Conservation (phyloP, 2,329 filamentous ascomycete species). For the Talaromyces sp. region DNA sequence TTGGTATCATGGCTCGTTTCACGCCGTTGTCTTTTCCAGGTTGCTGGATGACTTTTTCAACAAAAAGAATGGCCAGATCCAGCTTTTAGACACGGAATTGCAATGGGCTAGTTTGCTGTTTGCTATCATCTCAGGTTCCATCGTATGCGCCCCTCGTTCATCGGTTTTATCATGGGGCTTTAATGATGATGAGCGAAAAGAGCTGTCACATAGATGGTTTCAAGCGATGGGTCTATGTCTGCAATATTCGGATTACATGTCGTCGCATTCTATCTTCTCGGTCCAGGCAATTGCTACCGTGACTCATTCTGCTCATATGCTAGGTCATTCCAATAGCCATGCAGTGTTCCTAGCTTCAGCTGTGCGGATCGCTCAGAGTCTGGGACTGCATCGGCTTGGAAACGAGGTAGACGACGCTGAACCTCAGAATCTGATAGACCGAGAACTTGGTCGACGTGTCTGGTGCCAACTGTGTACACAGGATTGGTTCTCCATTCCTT, state of each 20-base stretch:
- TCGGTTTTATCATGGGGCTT: constrained; percentile 14
- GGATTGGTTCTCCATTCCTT: constrained; percentile 43
- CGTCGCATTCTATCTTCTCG: constrained; percentile 17
- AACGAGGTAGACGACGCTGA: background rate
- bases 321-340: constrained; percentile 12
- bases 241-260: constrained; percentile 16
- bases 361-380: constrained; percentile 10
- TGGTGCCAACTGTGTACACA: constrained; percentile 19
- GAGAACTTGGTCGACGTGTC: constrained; percentile 11
- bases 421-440: background rate
- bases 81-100: background rate
- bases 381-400: constrained; percentile 9
- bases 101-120: constrained; percentile 14
- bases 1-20: constrained; percentile 19
- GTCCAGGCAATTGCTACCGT: constrained; percentile 15
- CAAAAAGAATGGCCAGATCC: constrained; percentile 5
- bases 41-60: background rate
- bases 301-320: constrained; percentile 16
- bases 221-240: constrained; percentile 10
- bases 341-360: constrained; percentile 7
- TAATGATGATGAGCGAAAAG: constrained; percentile 12
- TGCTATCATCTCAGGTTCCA: constrained; percentile 12
- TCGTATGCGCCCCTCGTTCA: constrained; percentile 16
- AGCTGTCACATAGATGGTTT: constrained; percentile 16
- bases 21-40: constrained; percentile 7